Conservation (phyloP, 2,329 filamentous ascomycete species). For the Aspergillus puulaauensis region DNA sequence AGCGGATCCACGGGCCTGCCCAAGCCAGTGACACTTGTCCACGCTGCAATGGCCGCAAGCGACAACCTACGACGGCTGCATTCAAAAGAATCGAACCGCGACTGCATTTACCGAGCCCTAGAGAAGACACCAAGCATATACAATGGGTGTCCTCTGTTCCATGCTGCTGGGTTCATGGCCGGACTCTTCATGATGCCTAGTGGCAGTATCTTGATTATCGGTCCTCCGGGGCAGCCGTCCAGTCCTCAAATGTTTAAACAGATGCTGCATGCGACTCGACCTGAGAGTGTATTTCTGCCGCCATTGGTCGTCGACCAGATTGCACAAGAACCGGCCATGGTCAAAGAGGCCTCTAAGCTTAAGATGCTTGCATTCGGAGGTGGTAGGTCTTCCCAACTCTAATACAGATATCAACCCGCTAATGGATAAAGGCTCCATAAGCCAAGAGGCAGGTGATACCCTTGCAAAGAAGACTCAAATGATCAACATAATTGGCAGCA, state of each 20-base stretch:
- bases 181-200: not conserved
- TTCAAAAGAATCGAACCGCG: not conserved
- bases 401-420: not conserved
- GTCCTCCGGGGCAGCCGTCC: not conserved
- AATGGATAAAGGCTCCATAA: not conserved
- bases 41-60: constrained; percentile 1
- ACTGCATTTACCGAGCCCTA: not conserved
- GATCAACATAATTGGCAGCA: constrained; percentile 4
- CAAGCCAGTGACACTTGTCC: constrained; percentile 7
- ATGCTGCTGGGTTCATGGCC: not conserved
- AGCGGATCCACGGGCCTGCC: constrained; percentile 11
- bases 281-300: constrained; percentile 2
- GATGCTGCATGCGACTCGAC: not conserved
- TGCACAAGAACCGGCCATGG: not conserved
- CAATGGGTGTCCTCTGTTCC: constrained; percentile 7
- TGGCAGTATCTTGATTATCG: not conserved
- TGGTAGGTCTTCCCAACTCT: not conserved
- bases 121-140: not conserved
- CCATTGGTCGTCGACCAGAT: constrained; percentile 7
- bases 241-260: not conserved
- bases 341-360: not conserved
- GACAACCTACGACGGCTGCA: not conserved
- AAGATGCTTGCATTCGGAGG: constrained; percentile 1
- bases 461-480: not conserved
- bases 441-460: not conserved